These are phyloP conservation scores for Besnoitia besnoiti DNA, from an alignment of 169 alveolate species.

Conservation along the genomic window DNA sequence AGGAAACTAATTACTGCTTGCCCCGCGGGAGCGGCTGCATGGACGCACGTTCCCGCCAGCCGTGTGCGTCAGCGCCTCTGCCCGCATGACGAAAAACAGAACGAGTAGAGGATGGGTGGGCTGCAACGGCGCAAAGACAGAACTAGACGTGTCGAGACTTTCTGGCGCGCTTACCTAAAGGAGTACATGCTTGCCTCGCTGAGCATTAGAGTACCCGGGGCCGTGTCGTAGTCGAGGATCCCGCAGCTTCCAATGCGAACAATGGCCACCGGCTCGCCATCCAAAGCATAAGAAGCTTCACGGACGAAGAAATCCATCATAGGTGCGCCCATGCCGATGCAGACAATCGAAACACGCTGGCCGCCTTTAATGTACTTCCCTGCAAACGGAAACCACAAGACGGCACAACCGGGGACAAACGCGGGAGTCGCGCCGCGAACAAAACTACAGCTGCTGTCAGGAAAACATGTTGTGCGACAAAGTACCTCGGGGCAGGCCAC, in stretches of 20 bases:
- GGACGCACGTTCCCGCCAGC: no score
- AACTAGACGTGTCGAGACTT: neutral
- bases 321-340: conserved; percentile 75
- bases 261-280: conserved; percentile 70
- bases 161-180: neutral
- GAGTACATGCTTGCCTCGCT: neutral
- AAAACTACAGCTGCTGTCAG: no score
- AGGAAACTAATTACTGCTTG: no score
- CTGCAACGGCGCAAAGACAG: neutral
- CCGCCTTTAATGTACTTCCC: conserved; percentile 36
- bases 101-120: no score
- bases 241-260: conserved; percentile 69
- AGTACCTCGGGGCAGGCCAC: no score
- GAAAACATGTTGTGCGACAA: no score
- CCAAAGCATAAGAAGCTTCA: conserved; percentile 64
- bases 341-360: conserved; percentile 64
- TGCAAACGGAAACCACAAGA: conserved; percentile 43
- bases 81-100: no score
- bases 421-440: no score
- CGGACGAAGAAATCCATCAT: conserved; percentile 75
- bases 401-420: no score
- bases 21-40: no score
- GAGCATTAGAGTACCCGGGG: conserved; percentile 38
- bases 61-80: no score
- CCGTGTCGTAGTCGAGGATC: neutral